phyloP scores from a whole-genome alignment of 345 rosid species.

The Murraya paniculata region DNA sequence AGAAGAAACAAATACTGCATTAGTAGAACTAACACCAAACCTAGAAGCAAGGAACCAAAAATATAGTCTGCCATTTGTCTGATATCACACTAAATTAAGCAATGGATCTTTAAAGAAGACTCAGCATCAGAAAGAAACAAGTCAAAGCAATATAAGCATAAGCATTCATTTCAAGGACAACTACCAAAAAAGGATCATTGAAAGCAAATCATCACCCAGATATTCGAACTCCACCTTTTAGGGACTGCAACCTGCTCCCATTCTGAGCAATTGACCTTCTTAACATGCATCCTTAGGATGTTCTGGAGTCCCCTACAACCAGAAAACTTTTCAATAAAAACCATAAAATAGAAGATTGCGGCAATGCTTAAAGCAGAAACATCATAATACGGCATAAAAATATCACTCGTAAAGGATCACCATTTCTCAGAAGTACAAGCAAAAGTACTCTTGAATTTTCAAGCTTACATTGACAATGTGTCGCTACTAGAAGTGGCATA shows the following conservation, averaged over 20 bases:
- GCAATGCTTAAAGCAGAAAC: neutral
- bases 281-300: slow-evolving; percentile 74
- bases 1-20: slow-evolving; percentile 11
- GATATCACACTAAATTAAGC: neutral
- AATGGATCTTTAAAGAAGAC: neutral
- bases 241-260: slow-evolving; percentile 94
- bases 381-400: neutral
- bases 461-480: neutral
- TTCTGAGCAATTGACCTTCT: slow-evolving; percentile 71
- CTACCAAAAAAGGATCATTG: neutral
- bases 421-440: neutral
- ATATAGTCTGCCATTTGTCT: neutral
- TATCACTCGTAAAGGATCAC: neutral
- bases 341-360: neutral
- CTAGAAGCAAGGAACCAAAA: neutral
- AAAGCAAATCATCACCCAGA: neutral
- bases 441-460: neutral
- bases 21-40: neutral
- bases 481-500: neutral
- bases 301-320: slow-evolving; percentile 82
- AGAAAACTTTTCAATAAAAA: slow-evolving; percentile 11
- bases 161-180: neutral
- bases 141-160: neutral
- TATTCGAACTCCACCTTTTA: slow-evolving; percentile 56
- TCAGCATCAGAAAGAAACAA: slow-evolving; percentile 1